Conservation (phyloP, 2,329 filamentous ascomycete genomes). For the Colletotrichum sp. region DNA sequence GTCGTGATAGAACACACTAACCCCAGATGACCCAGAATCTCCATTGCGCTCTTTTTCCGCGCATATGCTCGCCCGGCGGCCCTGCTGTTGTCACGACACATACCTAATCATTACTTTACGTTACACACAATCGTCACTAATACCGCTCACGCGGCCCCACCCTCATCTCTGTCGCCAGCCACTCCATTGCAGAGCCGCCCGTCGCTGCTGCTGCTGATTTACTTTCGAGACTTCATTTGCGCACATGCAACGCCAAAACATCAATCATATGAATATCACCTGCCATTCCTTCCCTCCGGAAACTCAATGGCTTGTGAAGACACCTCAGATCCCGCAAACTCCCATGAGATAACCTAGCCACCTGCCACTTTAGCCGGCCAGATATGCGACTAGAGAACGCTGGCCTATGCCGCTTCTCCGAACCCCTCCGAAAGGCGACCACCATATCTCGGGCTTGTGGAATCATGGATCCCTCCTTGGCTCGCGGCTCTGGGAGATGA, state of each 20-base stretch:
- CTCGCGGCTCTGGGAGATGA: neutral
- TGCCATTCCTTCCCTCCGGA: neutral
- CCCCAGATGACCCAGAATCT: conserved; percentile 2
- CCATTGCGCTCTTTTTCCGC: conserved; percentile 12
- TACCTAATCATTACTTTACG: conserved; percentile 4
- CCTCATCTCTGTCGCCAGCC: neutral
- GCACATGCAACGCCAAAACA: neutral
- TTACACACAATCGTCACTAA: conserved; percentile 1
- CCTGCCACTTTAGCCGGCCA: neutral
- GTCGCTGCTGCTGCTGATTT: neutral
- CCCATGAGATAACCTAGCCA: neutral
- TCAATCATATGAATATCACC: neutral
- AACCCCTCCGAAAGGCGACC: neutral
- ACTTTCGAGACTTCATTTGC: neutral
- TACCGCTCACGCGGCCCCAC: neutral
- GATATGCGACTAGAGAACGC: neutral
- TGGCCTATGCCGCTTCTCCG: neutral
- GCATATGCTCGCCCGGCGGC: neutral
- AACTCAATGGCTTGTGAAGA: neutral
- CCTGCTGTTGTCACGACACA: neutral
- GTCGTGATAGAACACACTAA: conserved; percentile 4
- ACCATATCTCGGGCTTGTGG: neutral
- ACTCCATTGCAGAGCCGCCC: neutral
- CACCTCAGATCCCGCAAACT: neutral
- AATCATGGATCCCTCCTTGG: neutral